Percentiles rank a stretch among this genome's conserved stretches.
These are phyloP conservation scores for Chrysopogon serrulatus DNA, from an alignment of 176 grass and related monocot species.

Conservation along the genomic window DNA sequence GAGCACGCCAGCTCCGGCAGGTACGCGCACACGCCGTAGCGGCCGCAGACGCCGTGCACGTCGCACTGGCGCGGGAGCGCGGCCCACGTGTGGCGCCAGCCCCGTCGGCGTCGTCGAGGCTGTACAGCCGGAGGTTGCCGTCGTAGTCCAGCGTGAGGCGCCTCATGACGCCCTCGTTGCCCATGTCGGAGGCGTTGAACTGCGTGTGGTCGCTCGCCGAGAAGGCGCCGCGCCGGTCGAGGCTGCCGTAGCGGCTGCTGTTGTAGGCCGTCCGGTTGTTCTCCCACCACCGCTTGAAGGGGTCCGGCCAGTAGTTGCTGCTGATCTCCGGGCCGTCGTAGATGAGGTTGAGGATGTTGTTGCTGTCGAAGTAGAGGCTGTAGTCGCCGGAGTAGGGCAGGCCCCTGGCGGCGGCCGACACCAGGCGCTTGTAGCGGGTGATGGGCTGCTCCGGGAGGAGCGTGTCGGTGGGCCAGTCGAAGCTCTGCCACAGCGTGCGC, in stretches of 20 bases:
- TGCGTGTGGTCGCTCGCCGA: conserved; percentile 40
- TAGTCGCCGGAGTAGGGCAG: conserved; percentile 46
- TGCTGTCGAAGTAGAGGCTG: conserved; percentile 60
- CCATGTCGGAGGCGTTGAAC: conserved; percentile 56
- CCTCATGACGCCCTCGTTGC: conserved; percentile 23
- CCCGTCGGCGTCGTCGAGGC: conserved; percentile 26
- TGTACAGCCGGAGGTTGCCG: conserved; percentile 72
- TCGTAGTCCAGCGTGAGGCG: conserved; percentile 76
- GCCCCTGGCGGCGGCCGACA: conserved; percentile 40
- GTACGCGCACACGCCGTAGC: conserved; percentile 52
- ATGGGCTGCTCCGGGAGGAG: conserved; percentile 53
- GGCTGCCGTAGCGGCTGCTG: conserved; percentile 42
- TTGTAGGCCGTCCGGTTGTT: conserved; percentile 60
- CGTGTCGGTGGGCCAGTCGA: conserved; percentile 70
- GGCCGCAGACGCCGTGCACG: conserved; percentile 60
- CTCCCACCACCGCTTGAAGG: conserved; percentile 35
- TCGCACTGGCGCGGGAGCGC: conserved; percentile 43
- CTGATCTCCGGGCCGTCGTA: conserved; percentile 60
- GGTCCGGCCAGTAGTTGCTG: conserved; percentile 73
- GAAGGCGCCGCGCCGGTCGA: conserved; percentile 39
- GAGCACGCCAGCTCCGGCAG: conserved; percentile 18
- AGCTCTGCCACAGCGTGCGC: conserved; percentile 58
- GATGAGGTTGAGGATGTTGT: conserved; percentile 61
- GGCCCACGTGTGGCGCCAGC: conserved; percentile 46
- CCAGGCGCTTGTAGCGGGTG: conserved; percentile 48